Percentiles rank a stretch among this genome's conserved stretches.
Conservation (phyloP, 768 basidiomycete species). For the Tylopilus subfusipes region DNA sequence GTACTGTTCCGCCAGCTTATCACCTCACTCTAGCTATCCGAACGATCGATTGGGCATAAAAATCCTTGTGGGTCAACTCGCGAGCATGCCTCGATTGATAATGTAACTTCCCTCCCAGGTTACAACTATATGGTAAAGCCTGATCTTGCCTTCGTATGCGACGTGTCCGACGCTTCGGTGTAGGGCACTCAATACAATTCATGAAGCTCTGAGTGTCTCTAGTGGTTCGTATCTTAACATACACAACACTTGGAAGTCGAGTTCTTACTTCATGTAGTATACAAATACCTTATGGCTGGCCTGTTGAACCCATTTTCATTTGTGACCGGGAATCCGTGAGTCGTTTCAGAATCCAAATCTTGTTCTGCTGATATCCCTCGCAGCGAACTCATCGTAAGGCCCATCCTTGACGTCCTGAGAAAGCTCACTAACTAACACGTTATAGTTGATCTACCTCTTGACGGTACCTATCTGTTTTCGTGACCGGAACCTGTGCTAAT, state of each 20-base stretch:
- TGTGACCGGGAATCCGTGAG: not conserved
- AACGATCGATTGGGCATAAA: constrained; percentile 2
- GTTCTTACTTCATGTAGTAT: not conserved
- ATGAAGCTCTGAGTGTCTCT: not conserved
- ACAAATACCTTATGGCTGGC: constrained; percentile 22
- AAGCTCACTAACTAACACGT: not conserved
- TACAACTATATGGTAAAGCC: constrained; percentile 1
- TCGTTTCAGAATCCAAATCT: not conserved
- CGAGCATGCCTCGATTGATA: not conserved
- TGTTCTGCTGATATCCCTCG: not conserved
- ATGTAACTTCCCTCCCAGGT: not conserved
- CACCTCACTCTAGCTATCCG: not conserved
- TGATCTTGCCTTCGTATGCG: no score
- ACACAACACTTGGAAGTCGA: not conserved
- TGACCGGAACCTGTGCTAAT: not conserved
- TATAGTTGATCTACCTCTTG: not conserved
- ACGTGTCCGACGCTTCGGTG: not conserved
- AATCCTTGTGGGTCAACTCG: not conserved
- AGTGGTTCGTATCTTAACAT: constrained; percentile 2
- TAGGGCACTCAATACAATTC: constrained; percentile 11
- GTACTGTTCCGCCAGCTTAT: not conserved
- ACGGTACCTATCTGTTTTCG: not conserved
- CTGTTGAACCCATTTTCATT: not conserved
- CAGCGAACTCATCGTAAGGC: not conserved
- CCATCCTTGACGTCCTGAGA: not conserved